Evolutionary conservation across 2,329 filamentous ascomycete genomes (phyloP), one percentile per base, ranked within the genome.

Genomic region (Pseudogymnoascus sp.): DNA sequence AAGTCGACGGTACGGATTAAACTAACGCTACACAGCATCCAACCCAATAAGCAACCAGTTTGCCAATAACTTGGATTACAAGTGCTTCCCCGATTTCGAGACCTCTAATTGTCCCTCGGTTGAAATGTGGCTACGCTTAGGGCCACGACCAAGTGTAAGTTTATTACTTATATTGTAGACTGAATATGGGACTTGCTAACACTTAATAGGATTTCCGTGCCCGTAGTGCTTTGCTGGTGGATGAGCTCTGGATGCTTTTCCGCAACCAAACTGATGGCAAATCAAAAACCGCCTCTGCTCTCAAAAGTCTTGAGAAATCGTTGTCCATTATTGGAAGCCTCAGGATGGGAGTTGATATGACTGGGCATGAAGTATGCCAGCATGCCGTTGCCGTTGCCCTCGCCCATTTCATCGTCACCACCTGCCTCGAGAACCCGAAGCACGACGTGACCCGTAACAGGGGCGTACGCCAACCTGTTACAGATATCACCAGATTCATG

Each of bases 1-100:
- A 18, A 47, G 4, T 7, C 31, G 3, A 59, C 62, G 3, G 38
- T 59, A 67, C 64, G 59, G 38, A 40, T 61, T 14, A 65, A 65
- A 47, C 53, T 44, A 11, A 18, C 59, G n/a, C 61, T 64, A 38
- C 38, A 25, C 21, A 35, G 25, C 3, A 16, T 31, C 21, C 12
- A 18, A 62, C 23, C 28, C 40, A 6, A 7, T 31, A 50, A 11
- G 23, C 28, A 62, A 38, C 18, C 25, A 60, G 5, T 68, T 70
- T 8, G 64, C 64, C 3, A 68, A 73, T 44, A 73, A 68, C 11
- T 67, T 69, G 38, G 72, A 73, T 60, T 71, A 71, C 50, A 66
- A 67, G 6, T 66, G 68, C 8, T 73, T 71, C 33, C 71, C 72
- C n/a, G 70, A 71, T 50, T 73, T 70, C 60, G 72, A 73, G 56